These are phyloP conservation scores for Curvularia verruculosa DNA, from an alignment of 2,329 filamentous ascomycete species.

Conservation along the genomic window DNA sequence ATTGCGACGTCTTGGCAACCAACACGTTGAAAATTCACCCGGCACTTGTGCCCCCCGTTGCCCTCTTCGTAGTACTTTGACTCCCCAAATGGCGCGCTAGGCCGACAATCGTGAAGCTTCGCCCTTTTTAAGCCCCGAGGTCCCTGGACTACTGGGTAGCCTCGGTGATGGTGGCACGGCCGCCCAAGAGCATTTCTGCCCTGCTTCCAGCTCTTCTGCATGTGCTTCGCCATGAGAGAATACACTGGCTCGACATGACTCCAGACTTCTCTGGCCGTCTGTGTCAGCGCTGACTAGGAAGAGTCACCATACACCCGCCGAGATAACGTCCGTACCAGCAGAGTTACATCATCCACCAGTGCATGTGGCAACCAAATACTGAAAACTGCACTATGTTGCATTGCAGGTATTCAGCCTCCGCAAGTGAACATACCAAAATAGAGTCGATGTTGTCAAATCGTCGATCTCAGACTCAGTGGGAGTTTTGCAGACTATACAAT, in stretches of 20 bases:
- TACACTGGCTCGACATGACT: no score
- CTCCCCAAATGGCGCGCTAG: neutral
- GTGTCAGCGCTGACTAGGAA: neutral
- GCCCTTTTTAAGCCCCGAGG: neutral
- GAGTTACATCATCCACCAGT: neutral
- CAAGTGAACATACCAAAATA: neutral
- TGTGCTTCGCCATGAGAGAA: neutral
- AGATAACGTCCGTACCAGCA: neutral
- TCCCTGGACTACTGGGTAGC: neutral
- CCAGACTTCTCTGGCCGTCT: neutral
- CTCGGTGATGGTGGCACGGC: neutral
- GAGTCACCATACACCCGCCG: neutral
- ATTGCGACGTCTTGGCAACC: conserved; percentile 17
- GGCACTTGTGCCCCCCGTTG: neutral
- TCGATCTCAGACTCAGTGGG: neutral
- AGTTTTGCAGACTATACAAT: neutral
- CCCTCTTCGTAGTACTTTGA: neutral
- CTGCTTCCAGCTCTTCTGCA: neutral
- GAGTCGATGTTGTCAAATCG: neutral
- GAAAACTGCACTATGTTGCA: neutral
- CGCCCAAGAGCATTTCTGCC: neutral
- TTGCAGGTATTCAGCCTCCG: neutral
- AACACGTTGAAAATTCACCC: conserved; percentile 6
- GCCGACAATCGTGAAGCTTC: neutral
- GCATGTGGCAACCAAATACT: neutral